Evolutionary conservation across 495 filamentous ascomycete species (phyloP).

Genomic region (Tirmania nivea): DNA sequence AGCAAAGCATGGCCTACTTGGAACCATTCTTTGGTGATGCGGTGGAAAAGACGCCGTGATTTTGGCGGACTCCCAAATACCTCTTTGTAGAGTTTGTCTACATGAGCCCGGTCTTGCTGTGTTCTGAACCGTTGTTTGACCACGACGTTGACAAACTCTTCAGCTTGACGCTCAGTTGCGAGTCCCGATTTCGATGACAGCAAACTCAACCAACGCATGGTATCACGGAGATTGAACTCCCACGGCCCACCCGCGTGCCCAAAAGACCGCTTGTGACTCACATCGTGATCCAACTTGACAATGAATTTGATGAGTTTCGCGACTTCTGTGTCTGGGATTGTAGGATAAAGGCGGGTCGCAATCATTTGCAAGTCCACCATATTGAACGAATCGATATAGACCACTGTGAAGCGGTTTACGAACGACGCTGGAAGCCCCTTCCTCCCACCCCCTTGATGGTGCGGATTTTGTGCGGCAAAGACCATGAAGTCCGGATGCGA

Average conservation of each 20-base stretch:
- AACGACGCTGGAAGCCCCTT: conserved; percentile 93
- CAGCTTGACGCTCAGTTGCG: conserved; percentile 29
- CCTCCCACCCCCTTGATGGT: conserved; percentile 85
- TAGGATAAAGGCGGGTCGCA: conserved; percentile 51
- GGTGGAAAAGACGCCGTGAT: conserved; percentile 28
- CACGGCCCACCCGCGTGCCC: conserved; percentile 72
- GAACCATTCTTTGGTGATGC: conserved; percentile 41
- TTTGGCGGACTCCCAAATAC: conserved; percentile 27
- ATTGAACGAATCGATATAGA: conserved; percentile 77
- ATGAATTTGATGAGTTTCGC: conserved; percentile 56
- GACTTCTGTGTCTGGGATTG: conserved; percentile 31
- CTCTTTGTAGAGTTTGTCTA: conserved; percentile 40
- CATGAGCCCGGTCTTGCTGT: conserved; percentile 36
- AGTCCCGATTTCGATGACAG: conserved; percentile 34
- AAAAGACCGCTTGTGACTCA: conserved; percentile 41
- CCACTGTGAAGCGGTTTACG: conserved; percentile 92
- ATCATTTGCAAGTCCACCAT: conserved; percentile 63
- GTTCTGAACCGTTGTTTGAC: conserved; percentile 77
- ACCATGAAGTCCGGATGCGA: conserved; percentile 73
- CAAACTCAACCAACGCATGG: conserved; percentile 68
- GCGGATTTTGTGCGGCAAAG: conserved; percentile 94
- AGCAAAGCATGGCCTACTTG: conserved; percentile 67
- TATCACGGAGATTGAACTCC: conserved; percentile 95
- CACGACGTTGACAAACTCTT: conserved; percentile 58
- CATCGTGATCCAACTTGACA: conserved; percentile 46